Evolutionary conservation across 73 alveolate genomes (phyloP).

Genomic region (Paramecium sexaurelia): DNA sequence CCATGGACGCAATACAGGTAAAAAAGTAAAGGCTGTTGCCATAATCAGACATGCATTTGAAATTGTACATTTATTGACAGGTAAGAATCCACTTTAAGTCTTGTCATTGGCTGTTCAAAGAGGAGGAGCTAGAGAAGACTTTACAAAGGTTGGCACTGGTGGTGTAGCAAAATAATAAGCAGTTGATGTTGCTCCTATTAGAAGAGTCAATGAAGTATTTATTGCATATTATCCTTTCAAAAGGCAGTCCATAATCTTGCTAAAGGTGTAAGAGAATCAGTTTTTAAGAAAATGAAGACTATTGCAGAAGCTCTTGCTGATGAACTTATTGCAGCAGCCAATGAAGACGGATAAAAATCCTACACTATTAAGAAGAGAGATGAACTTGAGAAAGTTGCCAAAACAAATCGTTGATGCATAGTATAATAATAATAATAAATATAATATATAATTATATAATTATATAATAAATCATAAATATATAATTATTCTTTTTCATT

Average conservation of each 20-base stretch:
- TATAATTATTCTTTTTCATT: too few species aligned
- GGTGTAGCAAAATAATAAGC: conserved; percentile 99
- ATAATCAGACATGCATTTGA: conserved; percentile 98
- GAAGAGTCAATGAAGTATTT: conserved; percentile 94
- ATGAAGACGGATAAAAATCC: conserved; percentile 88
- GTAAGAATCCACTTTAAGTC: conserved; percentile 97
- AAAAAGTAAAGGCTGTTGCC: conserved; percentile 97
- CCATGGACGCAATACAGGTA: conserved; percentile 99
- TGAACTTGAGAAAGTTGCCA: conserved; percentile 97
- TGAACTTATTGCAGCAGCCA: conserved; percentile 96
- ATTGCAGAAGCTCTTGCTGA: conserved; percentile 99
- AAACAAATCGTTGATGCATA: conserved; percentile 93
- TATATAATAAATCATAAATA: too few species aligned
- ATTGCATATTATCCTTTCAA: background rate
- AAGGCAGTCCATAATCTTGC: conserved; percentile 96
- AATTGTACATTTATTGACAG: conserved; percentile 95
- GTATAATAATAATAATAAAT: background rate
- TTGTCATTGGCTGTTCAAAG: conserved; percentile 95
- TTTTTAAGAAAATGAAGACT: conserved; percentile 97
- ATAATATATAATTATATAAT: too few species aligned
- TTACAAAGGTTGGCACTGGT: conserved; percentile 99
- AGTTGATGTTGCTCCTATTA: conserved; percentile 99
- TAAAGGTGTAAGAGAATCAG: conserved; percentile 96
- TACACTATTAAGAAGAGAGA: conserved; percentile 98
- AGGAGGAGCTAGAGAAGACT: conserved; percentile 99